These are phyloP conservation scores for Quercus agrifolia DNA, from an alignment of 306 rosid genomes.

Conservation along the genomic window DNA sequence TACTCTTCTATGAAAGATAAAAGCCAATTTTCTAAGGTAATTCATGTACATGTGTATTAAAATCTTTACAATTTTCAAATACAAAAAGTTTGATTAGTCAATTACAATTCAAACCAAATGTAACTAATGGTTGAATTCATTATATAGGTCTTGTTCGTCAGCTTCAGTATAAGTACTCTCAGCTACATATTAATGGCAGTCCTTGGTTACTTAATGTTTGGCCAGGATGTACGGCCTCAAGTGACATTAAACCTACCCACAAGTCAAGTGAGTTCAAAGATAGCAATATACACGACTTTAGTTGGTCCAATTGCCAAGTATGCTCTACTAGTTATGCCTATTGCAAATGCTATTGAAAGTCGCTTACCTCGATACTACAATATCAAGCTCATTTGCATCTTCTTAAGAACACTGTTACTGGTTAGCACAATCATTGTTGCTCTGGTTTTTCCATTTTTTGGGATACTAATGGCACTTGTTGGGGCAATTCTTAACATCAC, in stretches of 20 bases:
- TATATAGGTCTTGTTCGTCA: background rate
- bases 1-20: constrained; percentile 11
- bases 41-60: background rate
- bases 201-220: background rate
- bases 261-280: background rate
- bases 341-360: background rate
- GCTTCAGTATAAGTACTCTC: background rate
- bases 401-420: background rate
- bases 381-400: too few relatives aligned
- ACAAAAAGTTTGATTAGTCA: too few relatives aligned
- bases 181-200: background rate
- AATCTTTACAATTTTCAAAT: too few relatives aligned
- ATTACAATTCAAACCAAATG: too few relatives aligned
- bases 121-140: too few relatives aligned
- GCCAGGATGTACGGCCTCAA: background rate
- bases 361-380: too few relatives aligned
- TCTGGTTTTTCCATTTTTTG: background rate
- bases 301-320: background rate
- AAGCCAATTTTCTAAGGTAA: constrained; percentile 5
- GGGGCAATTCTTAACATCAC: background rate
- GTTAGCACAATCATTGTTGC: background rate
- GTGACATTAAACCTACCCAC: background rate
- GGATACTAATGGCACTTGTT: background rate
- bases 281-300: constrained; percentile 7
- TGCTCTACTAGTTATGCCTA: background rate